phyloP scores from a whole-genome alignment of 495 filamentous ascomycete species.

The Aspergillus panamensis region DNA sequence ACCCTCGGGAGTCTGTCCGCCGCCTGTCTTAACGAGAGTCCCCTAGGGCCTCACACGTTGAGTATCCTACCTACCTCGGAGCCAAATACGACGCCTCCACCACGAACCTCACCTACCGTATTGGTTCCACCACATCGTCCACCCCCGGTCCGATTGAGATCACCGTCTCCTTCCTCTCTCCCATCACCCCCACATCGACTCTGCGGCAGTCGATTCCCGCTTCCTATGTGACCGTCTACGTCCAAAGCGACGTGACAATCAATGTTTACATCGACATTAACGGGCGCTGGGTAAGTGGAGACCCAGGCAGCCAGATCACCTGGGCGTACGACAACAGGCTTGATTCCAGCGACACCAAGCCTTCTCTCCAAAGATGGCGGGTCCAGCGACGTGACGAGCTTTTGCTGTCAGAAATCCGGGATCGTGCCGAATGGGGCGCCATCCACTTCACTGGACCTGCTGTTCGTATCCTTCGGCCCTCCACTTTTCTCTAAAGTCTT shows the following conservation, averaged over 20 bases:
- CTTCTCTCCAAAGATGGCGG: conserved; percentile 56
- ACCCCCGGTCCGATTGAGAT: conserved; percentile 49
- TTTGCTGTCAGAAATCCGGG: conserved; percentile 67
- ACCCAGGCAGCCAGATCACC: conserved; percentile 60
- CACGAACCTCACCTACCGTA: conserved; percentile 82
- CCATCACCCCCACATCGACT: conserved; percentile 89
- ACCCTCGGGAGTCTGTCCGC: neutral
- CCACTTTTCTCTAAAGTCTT: neutral
- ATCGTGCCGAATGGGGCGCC: conserved; percentile 87
- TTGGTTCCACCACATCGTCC: conserved; percentile 42
- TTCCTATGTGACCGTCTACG: conserved; percentile 74
- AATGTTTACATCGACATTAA: conserved; percentile 85
- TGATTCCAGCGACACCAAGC: conserved; percentile 27
- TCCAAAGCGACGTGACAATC: conserved; percentile 67
- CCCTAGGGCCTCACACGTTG: conserved; percentile 39
- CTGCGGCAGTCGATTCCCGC: conserved; percentile 88
- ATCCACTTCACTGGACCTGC: conserved; percentile 73
- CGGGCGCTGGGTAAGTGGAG: conserved; percentile 83
- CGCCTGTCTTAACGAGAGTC: neutral
- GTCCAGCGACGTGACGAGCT: conserved; percentile 62
- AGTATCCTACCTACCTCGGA: conserved; percentile 71
- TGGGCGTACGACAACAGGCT: conserved; percentile 57
- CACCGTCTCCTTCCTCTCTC: conserved; percentile 82
- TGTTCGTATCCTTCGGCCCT: conserved; percentile 31
- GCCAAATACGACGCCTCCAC: conserved; percentile 86